Conservation (phyloP, 345 rosid species). For the Noccaea caerulescens region DNA sequence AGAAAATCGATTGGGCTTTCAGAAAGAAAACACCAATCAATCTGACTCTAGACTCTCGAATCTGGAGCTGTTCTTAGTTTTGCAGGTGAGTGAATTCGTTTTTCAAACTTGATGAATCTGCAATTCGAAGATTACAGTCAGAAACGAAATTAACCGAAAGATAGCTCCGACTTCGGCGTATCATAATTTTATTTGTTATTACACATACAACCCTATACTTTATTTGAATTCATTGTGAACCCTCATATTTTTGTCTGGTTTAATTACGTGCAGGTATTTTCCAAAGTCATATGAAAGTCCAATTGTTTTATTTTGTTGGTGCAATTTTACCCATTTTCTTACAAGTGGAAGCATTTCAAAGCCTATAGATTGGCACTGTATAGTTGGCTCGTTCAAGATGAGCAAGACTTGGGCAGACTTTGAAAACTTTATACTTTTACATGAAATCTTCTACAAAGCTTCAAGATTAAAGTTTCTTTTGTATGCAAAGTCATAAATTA, state of each 20-base stretch:
- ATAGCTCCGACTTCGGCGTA: not conserved
- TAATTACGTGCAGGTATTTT: not conserved
- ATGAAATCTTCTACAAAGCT: not conserved
- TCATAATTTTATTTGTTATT: not conserved
- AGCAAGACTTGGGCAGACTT: not conserved
- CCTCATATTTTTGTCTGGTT: not conserved
- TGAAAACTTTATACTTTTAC: not conserved
- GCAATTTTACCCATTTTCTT: not conserved
- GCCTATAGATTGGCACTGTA: not conserved
- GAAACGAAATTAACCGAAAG: conserved; percentile 22
- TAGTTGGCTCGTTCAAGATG: not conserved
- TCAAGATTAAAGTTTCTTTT: not conserved
- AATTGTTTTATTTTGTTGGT: not conserved
- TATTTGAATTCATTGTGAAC: not conserved
- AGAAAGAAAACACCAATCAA: not conserved
- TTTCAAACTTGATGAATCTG: not conserved
- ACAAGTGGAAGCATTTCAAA: not conserved
- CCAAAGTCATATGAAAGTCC: not conserved
- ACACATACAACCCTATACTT: not conserved
- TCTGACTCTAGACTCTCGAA: not conserved
- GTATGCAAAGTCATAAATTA: not conserved
- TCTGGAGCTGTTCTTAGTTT: not conserved
- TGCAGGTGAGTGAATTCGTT: not conserved
- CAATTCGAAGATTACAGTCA: not conserved
- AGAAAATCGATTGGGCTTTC: not conserved